These are phyloP conservation scores for Neurospora terricola DNA, from an alignment of 495 filamentous ascomycete species.

Conservation along the genomic window DNA sequence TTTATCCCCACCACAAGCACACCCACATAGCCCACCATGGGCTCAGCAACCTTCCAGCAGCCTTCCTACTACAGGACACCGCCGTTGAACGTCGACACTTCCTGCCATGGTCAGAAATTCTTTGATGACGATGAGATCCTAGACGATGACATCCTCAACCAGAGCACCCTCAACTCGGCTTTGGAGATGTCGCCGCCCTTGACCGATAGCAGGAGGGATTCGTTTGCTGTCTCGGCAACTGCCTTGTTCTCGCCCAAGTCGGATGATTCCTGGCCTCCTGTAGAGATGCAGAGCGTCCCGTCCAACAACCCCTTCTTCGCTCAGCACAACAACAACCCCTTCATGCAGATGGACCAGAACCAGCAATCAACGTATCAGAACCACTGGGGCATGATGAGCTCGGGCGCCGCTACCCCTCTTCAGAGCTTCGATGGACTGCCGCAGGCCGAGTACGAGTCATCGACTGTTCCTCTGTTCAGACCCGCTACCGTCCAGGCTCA, in stretches of 20 bases:
- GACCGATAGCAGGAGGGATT: constrained; percentile 56
- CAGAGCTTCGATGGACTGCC: constrained; percentile 56
- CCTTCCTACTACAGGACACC: constrained; percentile 55
- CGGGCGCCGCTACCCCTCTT: constrained; percentile 37
- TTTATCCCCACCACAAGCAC: constrained; percentile 6
- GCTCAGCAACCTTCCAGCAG: constrained; percentile 38
- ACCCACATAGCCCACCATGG: constrained; percentile 34
- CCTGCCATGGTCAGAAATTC: constrained; percentile 41
- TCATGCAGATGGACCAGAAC: constrained; percentile 48
- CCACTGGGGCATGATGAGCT: constrained; percentile 53
- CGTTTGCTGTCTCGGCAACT: constrained; percentile 52
- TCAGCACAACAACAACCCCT: constrained; percentile 43
- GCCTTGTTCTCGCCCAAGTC: constrained; percentile 65
- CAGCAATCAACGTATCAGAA: constrained; percentile 39
- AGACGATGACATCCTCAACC: constrained; percentile 77
- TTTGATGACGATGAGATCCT: constrained; percentile 78
- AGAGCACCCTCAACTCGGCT: constrained; percentile 49
- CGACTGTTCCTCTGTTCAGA: constrained; percentile 40
- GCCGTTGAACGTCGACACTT: constrained; percentile 52
- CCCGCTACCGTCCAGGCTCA: constrained; percentile 36
- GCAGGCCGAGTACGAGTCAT: constrained; percentile 43
- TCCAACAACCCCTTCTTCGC: constrained; percentile 57
- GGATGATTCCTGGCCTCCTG: constrained; percentile 54
- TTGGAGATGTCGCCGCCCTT: constrained; percentile 61
- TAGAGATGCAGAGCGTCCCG: constrained; percentile 45